Percentiles rank a stretch among this genome's conserved stretches.
phyloP scores from a whole-genome alignment of 2,329 filamentous ascomycete genomes.

The Microsporum canis region DNA sequence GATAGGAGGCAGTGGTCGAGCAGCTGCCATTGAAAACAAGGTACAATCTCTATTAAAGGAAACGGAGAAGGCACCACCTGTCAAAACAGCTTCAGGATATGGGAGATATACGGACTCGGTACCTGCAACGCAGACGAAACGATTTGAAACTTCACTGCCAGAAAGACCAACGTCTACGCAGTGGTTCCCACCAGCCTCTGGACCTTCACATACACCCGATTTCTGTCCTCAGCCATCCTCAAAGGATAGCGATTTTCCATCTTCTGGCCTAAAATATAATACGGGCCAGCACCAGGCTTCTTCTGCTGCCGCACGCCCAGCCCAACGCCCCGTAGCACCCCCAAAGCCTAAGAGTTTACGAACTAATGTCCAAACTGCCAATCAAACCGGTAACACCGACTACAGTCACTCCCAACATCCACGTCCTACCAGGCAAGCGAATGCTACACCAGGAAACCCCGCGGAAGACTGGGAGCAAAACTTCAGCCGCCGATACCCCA shows the following conservation, averaged over 20 bases:
- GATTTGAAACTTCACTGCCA: slow-evolving; percentile 16
- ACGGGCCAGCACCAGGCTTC: slow-evolving; percentile 18
- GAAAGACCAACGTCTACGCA: slow-evolving; percentile 10
- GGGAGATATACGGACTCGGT: slow-evolving; percentile 63
- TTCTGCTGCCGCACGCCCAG: slow-evolving; percentile 21
- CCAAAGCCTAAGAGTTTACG: slow-evolving; percentile 51
- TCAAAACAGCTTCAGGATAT: slow-evolving; percentile 75
- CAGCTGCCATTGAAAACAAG: slow-evolving; percentile 80
- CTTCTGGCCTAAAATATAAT: slow-evolving; percentile 1
- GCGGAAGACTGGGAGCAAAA: slow-evolving; percentile 54
- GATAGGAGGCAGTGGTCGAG: slow-evolving; percentile 46
- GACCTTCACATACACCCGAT: background rate
- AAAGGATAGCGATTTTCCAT: slow-evolving; percentile 6
- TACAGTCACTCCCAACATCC: slow-evolving; percentile 21
- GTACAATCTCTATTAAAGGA: slow-evolving; percentile 79
- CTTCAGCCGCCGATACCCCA: slow-evolving; percentile 80
- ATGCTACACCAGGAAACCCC: slow-evolving; percentile 6
- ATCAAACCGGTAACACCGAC: slow-evolving; percentile 17
- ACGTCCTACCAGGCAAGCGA: background rate
- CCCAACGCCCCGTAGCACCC: slow-evolving; percentile 43
- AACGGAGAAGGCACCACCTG: slow-evolving; percentile 49
- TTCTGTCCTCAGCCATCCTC: slow-evolving; percentile 4
- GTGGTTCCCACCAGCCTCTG: background rate
- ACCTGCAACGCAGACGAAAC: slow-evolving; percentile 31
- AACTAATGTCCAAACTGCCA: slow-evolving; percentile 30